Conservation (phyloP, 108 stramenopile genomes). For the Stephanodiscus minutulus region DNA sequence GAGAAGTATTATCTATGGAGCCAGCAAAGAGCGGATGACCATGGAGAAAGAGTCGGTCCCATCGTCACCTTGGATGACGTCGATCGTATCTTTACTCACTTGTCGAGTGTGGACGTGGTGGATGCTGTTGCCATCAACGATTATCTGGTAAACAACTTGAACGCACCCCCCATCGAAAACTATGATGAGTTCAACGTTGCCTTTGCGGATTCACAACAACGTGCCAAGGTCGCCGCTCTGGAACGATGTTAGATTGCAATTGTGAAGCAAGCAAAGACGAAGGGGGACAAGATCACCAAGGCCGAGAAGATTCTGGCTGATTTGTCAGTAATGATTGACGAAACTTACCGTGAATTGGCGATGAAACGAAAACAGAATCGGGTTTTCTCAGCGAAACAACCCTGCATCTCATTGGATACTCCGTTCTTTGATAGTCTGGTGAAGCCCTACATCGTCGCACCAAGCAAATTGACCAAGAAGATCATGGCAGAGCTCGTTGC, state of each 20-base stretch:
- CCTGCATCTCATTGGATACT: background rate
- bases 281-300: constrained; percentile 5
- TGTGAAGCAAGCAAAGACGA: constrained; percentile 10
- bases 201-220: background rate
- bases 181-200: constrained; percentile 5
- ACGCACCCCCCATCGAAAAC: too few species aligned
- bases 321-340: constrained; percentile 10
- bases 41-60: constrained; percentile 16
- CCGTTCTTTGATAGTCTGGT: constrained; percentile 10
- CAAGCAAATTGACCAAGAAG: constrained; percentile 35
- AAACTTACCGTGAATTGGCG: constrained; percentile 12
- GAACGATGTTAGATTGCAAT: constrained; percentile 1
- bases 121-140: background rate
- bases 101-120: background rate
- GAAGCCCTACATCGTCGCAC: constrained; percentile 18
- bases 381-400: background rate
- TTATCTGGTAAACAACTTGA: constrained; percentile 6
- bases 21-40: background rate
- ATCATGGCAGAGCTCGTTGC: constrained; percentile 16
- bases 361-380: background rate
- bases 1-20: constrained; percentile 8
- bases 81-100: constrained; percentile 10
- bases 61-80: constrained; percentile 17
- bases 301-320: constrained; percentile 19
- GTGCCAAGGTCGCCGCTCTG: background rate